Evolutionary conservation across 2,329 filamentous ascomycete species (phyloP).

Genomic region (Didymella arachidicola): DNA sequence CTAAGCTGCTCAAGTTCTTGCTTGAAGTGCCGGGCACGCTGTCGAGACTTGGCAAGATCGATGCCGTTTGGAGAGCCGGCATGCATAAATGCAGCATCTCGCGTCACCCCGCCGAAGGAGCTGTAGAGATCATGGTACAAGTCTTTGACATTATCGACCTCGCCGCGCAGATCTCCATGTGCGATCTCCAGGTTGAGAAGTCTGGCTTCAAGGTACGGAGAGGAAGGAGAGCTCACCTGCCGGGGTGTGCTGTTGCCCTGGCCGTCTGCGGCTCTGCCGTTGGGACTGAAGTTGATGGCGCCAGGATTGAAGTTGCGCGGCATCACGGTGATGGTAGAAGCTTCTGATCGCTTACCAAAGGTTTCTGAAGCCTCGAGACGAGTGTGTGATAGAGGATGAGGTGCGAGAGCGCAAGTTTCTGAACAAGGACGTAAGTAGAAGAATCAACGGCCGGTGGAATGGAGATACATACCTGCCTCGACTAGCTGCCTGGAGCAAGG

Average conservation of each 20-base stretch:
- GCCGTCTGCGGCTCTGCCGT: background rate
- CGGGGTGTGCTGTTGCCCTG: constrained; percentile 12
- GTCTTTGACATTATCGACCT: constrained; percentile 29
- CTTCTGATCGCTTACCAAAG: background rate
- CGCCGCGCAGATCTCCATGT: constrained; percentile 23
- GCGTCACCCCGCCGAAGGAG: constrained; percentile 33
- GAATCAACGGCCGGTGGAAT: background rate
- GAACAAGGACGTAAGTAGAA: background rate
- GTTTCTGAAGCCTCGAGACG: background rate
- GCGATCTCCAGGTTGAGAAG: constrained; percentile 29
- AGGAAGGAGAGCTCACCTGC: constrained; percentile 27
- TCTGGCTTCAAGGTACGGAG: constrained; percentile 29
- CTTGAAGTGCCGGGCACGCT: constrained; percentile 23
- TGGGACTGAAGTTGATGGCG: constrained; percentile 18
- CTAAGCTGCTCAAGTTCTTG: constrained; percentile 30
- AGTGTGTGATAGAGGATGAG: background rate
- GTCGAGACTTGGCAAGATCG: constrained; percentile 21
- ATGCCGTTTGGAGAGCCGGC: constrained; percentile 26
- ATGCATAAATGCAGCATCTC: constrained; percentile 28
- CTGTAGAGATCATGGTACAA: constrained; percentile 26
- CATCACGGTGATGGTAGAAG: constrained; percentile 2
- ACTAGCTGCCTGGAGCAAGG: background rate
- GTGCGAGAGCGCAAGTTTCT: background rate
- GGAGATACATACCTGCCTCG: background rate
- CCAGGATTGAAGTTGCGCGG: constrained; percentile 22